Base-by-base conservation (phyloP, 2,329 filamentous ascomycete genomes). In the Trichoderma semiorbis region DNA sequence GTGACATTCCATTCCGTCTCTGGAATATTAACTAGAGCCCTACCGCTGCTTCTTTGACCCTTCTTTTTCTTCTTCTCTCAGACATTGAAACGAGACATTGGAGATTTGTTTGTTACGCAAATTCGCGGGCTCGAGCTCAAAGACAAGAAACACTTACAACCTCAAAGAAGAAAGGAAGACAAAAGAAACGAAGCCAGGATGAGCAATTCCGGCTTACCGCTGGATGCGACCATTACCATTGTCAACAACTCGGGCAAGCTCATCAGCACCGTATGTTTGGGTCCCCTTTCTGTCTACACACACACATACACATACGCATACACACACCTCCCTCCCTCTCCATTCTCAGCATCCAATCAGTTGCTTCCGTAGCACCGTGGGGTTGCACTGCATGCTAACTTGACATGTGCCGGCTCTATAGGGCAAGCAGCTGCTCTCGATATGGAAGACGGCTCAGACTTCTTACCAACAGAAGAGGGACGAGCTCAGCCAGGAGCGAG, bases 171-270 rank as follows among this genome's bases (percentile, higher is more conserved):
- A 32, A 32, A 55, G 7, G 30, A n/a, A 30, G 30, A 24, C 14
- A 28, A 67, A 30, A n/a, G 32, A 21, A 26, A 21, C 58, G 24
- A 36, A 34, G 50, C 34, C 24, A 71, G 53, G 11, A 65, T 69
- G 57, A 55, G 57, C 64, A 24, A 21, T 32, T 66, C 63, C 32
- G 64, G 65, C 32, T 84, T 85, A 83, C 79, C 83, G 60, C 81
- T 85, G 74, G 82, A 85, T 69, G 91, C 97, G 82, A 95, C 93
- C 64, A 90, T 97, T 76, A 95, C 93, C 75, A 93, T 97, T 78
- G 92, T 97, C 82, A 96, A 97, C 84, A 94, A 87, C 78, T 96
- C 93, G 72, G 94, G 94, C 78, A 97, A 97, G 83, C 91, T 97
- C 65, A 93, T 97, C 77, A 95, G 91, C 86, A 96, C 92, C 72